Evolutionary conservation across 805 yeast genomes (phyloP), one percentile per base, ranked within the genome.

Genomic region (Kuraishia cidri): DNA sequence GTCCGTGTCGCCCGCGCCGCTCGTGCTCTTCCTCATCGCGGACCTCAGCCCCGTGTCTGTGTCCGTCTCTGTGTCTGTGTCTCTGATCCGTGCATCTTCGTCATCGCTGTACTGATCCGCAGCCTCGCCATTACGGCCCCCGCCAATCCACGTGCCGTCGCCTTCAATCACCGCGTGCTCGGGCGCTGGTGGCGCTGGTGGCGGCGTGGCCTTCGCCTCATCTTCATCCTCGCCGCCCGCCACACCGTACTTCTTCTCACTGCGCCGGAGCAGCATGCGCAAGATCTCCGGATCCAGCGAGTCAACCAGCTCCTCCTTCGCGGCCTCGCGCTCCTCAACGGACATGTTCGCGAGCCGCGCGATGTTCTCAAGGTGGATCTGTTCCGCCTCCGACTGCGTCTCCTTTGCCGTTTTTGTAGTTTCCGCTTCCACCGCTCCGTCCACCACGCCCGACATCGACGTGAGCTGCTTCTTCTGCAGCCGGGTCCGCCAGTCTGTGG

Each of bases 341-440:
- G 79, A 60, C 88, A 87, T 79, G 10, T 56, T 51, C 24, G 73
- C 59, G 35, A 88, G 50, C 26, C 66, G 62, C 24, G 75, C 71
- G 39, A 82, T 52, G 52, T 86, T 88, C 47, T 87, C 95, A 35
- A 69, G 50, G 50, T 85, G 90, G 15, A 87, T 84, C 47, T 72
- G 68, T 41, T 81, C 88, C 0, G 80, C 72, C 43, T 83, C 94
- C 0, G 79, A 57, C 23, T 20, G 9, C 23, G 23, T 30, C n/a
- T n/a, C 69, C 38, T 11, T 53, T 56, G 3, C 42, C 38, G 29
- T 22, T 27, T 37, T 41, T 36, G 24, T 38, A 34, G 14, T n/a
- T n/a, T 24, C 35, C 24, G 26, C 34, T 13, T 28, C 24, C 27
- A 8, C 33, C 23, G 19, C 29, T 24, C 16, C 9, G 6, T 19